Conservation (phyloP, 768 basidiomycete species). For the Heimioporus sp. region DNA sequence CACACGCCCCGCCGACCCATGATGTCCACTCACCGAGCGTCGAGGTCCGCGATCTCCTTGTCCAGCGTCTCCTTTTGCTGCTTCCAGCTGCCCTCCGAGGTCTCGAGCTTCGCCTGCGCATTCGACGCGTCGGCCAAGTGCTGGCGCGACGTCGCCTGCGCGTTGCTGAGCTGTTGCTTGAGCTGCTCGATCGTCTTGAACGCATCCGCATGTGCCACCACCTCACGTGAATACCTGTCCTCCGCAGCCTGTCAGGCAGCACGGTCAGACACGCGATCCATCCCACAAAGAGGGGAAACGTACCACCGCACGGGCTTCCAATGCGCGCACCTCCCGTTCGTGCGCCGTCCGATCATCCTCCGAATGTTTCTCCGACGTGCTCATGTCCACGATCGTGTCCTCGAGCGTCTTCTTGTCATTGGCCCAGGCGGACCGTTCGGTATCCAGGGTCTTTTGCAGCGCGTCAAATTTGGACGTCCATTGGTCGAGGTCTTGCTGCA, state of each 20-base stretch:
- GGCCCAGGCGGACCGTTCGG: conserved; percentile 66
- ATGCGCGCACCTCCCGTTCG: conserved; percentile 60
- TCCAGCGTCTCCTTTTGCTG: conserved; percentile 75
- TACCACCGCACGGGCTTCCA: conserved; percentile 72
- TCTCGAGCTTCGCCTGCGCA: conserved; percentile 65
- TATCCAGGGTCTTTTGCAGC: conserved; percentile 63
- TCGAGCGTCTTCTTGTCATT: conserved; percentile 82
- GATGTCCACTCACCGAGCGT: conserved; percentile 59
- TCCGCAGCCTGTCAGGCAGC: conserved; percentile 66
- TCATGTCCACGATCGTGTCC: conserved; percentile 79
- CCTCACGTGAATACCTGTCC: conserved; percentile 75
- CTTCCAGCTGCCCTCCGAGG: conserved; percentile 79
- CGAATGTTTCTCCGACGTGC: conserved; percentile 65
- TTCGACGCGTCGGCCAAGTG: conserved; percentile 64
- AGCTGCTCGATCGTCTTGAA: conserved; percentile 69
- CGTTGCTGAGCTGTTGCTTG: conserved; percentile 56
- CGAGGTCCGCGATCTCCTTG: conserved; percentile 74
- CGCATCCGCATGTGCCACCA: conserved; percentile 80
- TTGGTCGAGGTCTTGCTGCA: conserved; percentile 53
- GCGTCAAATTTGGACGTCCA: conserved; percentile 51
- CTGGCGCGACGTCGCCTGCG: conserved; percentile 56
- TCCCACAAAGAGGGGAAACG: conserved; percentile 3
- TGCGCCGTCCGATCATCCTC: conserved; percentile 62
- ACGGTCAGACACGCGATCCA: background rate
- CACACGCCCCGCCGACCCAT: background rate